Percentiles rank a stretch among this genome's conserved stretches.
Conservation (phyloP, 2,329 filamentous ascomycete species). For the Botrytis tulipae region DNA sequence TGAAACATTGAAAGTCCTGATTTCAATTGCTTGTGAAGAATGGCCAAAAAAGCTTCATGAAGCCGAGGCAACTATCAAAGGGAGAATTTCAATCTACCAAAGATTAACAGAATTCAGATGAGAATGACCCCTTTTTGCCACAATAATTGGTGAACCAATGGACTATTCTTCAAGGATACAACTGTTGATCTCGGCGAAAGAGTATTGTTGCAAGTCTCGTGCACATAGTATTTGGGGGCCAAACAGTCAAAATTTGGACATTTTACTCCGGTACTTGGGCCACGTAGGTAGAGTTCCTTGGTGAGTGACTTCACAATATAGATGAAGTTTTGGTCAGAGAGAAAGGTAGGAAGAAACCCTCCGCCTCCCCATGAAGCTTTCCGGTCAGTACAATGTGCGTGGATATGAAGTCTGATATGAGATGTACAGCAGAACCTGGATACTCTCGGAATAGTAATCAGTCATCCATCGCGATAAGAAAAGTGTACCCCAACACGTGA, state of each 20-base stretch:
- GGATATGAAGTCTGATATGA: background rate
- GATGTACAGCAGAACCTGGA: background rate
- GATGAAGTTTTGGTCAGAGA: background rate
- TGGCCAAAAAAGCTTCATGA: background rate
- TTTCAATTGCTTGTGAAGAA: conserved; percentile 1
- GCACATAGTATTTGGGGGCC: background rate
- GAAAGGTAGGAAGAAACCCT: background rate
- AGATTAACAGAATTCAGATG: background rate
- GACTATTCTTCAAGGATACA: background rate
- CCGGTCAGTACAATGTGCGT: background rate
- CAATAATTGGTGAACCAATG: background rate
- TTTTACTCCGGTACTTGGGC: background rate
- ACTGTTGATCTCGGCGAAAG: background rate
- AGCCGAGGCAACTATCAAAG: background rate
- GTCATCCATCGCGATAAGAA: background rate
- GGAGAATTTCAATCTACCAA: background rate
- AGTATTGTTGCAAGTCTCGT: background rate
- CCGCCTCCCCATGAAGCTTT: background rate
- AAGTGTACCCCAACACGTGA: background rate
- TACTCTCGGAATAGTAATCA: background rate
- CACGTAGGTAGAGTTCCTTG: background rate
- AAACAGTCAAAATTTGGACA: background rate
- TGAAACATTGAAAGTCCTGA: background rate
- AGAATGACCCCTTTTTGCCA: background rate
- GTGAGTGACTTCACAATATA: background rate